A percentile compares a stretch with the other conserved stretches of the same genome.
Evolutionary conservation across 805 yeast species (phyloP).

Genomic region (Nakazawaea siamensis): DNA sequence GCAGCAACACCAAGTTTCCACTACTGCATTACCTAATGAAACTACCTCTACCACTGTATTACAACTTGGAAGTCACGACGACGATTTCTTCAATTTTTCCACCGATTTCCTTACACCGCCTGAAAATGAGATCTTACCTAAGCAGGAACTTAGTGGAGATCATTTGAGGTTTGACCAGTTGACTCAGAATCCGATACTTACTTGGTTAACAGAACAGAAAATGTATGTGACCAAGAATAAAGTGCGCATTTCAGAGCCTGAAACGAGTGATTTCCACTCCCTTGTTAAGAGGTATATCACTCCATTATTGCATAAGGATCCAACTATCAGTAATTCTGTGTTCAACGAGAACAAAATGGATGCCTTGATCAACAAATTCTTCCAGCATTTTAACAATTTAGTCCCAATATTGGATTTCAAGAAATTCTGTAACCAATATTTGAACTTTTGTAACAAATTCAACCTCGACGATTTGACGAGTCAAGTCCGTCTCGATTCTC

Average conservation of each 20-base stretch:
- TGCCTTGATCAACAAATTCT: slow-evolving; percentile 37
- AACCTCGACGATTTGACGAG: slow-evolving; percentile 14
- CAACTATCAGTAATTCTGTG: background rate
- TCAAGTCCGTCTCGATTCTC: slow-evolving; percentile 20
- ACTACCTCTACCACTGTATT: background rate
- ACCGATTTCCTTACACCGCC: background rate
- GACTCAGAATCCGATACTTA: slow-evolving; percentile 16
- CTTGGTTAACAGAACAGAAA: slow-evolving; percentile 20
- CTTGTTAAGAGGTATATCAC: slow-evolving; percentile 6
- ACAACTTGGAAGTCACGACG: slow-evolving; percentile 2
- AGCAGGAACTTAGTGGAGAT: slow-evolving; percentile 11
- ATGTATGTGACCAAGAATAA: background rate
- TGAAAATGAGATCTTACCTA: background rate
- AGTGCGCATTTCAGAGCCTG: background rate
- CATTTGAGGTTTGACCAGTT: slow-evolving; percentile 5
- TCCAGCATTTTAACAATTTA: slow-evolving; percentile 43
- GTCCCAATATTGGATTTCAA: slow-evolving; percentile 49
- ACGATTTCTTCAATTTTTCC: slow-evolving; percentile 13
- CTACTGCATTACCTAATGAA: background rate
- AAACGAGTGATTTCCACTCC: slow-evolving; percentile 24
- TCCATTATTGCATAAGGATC: slow-evolving; percentile 8
- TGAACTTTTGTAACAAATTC: slow-evolving; percentile 35
- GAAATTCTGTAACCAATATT: slow-evolving; percentile 42
- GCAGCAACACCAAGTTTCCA: background rate
- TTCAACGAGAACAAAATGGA: slow-evolving; percentile 25